Conservation (phyloP, 106 monocot genomes). For the Allium sativum region DNA sequence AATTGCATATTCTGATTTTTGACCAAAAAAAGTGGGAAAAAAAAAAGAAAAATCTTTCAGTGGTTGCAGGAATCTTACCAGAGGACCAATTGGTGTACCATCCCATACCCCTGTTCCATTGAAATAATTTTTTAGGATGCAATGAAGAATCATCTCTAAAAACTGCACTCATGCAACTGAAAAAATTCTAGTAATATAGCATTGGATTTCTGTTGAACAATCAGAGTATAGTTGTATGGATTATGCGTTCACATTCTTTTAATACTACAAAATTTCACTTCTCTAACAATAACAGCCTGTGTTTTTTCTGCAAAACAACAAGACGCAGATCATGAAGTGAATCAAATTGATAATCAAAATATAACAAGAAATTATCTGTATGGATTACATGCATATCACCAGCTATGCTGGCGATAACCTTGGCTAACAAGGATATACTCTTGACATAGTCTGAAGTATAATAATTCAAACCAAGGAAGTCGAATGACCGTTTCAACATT, state of each 20-base stretch:
- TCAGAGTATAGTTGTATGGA: no score
- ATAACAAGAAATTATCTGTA: not conserved
- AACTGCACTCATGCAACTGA: not conserved
- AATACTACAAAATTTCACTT: not conserved
- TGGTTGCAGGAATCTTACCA: conserved; percentile 1
- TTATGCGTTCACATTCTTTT: not conserved
- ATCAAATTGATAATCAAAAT: not conserved
- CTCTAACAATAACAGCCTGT: not conserved
- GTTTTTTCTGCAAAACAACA: not conserved
- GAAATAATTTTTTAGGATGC: not conserved
- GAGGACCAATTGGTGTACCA: conserved; percentile 1
- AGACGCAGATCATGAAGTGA: not conserved
- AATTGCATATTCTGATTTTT: no score
- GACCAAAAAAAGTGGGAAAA: no score
- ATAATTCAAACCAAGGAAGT: conserved; percentile 12
- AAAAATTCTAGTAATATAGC: not conserved
- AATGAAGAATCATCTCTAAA: no score
- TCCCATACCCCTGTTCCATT: conserved; percentile 1
- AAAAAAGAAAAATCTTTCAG: no score
- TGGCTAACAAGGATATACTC: conserved; percentile 1
- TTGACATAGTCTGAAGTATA: conserved; percentile 3
- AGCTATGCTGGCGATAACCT: not conserved
- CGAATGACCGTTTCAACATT: conserved; percentile 4
- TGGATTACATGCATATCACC: not conserved
- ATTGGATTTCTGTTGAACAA: no score